Base-by-base conservation (phyloP, 164 flowering plant species). In the Hamamelis virginiana region DNA sequence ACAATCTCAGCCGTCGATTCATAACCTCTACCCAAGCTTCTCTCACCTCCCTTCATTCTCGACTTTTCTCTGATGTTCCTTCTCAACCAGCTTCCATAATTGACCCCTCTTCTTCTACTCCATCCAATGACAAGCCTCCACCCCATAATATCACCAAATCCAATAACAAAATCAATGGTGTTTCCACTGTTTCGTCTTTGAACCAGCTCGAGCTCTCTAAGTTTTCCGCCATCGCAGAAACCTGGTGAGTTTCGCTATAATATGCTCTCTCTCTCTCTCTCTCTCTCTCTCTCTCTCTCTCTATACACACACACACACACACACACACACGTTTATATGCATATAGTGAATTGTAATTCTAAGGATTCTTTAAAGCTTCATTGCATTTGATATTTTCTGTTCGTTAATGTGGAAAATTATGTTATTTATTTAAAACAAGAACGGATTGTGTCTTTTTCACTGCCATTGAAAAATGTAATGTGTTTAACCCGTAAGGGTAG, bases 181-280 rank as follows among this genome's bases (percentile, higher is more conserved):
- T 9, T 14, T 67, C 74, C 12, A 9, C 74, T 59, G 64, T 75
- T 4, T 87, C 96, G 33, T 94, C 98, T 43, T 69, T 94, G 83
- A 90, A 89, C 45, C 75, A 83, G 15, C 41, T 51, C 10, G 97
- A 94, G 78, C 80, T 90, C 23, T 82, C 80, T 51, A 94, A 94
- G 59, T 92, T 94, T 72, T 71, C 98, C 16, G 87, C 97, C 79
- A 92, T 94, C 67, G 82, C 98, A 15, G 95, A 92, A 52, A 81
- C 92, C 62, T 92, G 98, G 98, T 94, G 16, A 64, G 72, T 27
- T 18, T 27, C 43, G 46, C 1, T 13, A n/a, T n/a, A n/a, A n/a
- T n/a, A n/a, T n/a, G n/a, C n/a, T 58, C 45, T 63, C 5, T 51
- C 33, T 41, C 45, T 52, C 41, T 16, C 43, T 51, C 1, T 13